A percentile compares a stretch with the other conserved stretches of the same genome.
Evolutionary conservation across 352 stramenopile genomes (phyloP).

Genomic region (Phytophthora rubi): DNA sequence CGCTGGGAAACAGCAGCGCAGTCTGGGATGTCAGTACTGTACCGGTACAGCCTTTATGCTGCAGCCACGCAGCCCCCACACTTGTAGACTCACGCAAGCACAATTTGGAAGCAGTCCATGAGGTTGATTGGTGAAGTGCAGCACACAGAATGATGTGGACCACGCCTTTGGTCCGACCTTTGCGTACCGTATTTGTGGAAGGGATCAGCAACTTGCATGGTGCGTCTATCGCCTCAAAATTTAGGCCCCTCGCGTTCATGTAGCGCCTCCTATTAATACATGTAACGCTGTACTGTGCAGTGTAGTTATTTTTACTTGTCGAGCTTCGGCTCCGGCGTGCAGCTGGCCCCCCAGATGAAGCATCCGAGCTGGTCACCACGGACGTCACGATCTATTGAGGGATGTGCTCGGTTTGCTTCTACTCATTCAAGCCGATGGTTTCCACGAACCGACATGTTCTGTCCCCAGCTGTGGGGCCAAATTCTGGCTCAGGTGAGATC

Average conservation of each 20-base stretch:
- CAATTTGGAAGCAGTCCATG: too few species aligned
- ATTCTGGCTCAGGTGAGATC: background rate
- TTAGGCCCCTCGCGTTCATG: background rate
- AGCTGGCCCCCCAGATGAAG: background rate
- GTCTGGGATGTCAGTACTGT: background rate
- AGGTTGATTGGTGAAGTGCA: background rate
- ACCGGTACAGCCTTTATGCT: background rate
- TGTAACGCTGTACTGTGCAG: too few species aligned
- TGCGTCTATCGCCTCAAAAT: background rate
- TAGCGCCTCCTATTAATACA: background rate
- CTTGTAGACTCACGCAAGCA: too few species aligned
- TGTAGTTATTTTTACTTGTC: background rate
- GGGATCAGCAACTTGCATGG: background rate
- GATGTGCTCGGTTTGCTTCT: background rate
- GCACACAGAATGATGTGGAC: background rate
- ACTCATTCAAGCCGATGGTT: background rate
- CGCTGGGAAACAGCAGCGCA: background rate
- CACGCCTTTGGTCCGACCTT: slow-evolving; percentile 8
- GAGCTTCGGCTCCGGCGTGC: background rate
- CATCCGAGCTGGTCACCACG: background rate
- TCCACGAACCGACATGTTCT: slow-evolving; percentile 1
- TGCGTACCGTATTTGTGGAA: background rate
- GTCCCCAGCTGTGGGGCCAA: background rate
- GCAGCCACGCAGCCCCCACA: too few species aligned
- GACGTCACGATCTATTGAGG: background rate